Evolutionary conservation across 1,139 yeast species (phyloP).

Genomic region (Suhomyces coccinellae): DNA sequence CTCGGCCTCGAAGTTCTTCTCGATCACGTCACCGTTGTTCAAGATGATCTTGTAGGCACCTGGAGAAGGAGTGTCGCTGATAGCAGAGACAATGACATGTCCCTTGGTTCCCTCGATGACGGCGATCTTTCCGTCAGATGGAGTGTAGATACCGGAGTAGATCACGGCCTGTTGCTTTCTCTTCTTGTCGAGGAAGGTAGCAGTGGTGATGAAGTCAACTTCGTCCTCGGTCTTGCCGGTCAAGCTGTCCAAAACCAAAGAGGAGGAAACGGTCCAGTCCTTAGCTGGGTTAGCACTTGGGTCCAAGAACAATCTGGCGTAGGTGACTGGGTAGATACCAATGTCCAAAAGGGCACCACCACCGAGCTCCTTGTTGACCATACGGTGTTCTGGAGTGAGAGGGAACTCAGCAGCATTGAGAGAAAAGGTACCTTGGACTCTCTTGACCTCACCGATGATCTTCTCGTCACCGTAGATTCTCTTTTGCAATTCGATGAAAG

Average conservation of each 20-base stretch:
- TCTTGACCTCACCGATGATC: constrained; percentile 47
- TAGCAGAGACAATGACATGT: constrained; percentile 15
- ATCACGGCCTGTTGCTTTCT: constrained; percentile 24
- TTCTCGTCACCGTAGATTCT: constrained; percentile 42
- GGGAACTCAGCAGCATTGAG: constrained; percentile 30
- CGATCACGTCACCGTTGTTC: constrained; percentile 12
- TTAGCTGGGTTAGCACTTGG: constrained; percentile 20
- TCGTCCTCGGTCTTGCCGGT: constrained; percentile 18
- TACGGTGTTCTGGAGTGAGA: constrained; percentile 16
- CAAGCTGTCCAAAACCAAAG: constrained; percentile 20
- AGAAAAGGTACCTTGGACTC: constrained; percentile 44
- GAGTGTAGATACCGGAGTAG: constrained; percentile 19
- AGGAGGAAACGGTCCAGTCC: constrained; percentile 20
- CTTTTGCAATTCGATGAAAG: constrained; percentile 38
- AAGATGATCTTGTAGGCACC: constrained; percentile 13
- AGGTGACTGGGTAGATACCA: constrained; percentile 60
- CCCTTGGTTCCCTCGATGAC: constrained; percentile 24
- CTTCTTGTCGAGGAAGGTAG: constrained; percentile 20
- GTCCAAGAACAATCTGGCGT: constrained; percentile 42
- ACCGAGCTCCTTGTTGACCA: constrained; percentile 49
- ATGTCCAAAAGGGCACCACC: constrained; percentile 64
- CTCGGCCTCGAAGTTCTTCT: constrained; percentile 11
- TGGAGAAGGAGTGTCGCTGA: constrained; percentile 22
- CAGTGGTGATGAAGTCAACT: constrained; percentile 20
- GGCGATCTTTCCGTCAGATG: constrained; percentile 17